Percentiles rank a stretch among this genome's conserved stretches.
Conservation (phyloP, 2,329 filamentous ascomycete genomes). For the Pseudohalonectria lignicola region DNA sequence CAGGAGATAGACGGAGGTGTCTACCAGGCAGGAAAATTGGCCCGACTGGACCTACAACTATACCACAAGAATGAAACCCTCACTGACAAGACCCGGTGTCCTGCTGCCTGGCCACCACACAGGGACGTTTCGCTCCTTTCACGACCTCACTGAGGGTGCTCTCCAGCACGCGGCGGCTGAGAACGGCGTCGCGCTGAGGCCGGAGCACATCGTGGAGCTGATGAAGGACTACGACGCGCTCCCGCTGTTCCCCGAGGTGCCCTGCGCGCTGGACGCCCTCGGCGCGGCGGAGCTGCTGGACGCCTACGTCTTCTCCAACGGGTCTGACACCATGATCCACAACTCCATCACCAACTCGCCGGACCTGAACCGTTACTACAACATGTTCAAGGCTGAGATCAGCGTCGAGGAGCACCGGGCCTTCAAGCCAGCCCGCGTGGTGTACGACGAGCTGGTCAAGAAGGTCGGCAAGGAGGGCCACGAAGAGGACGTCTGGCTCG, state of each 20-base stretch:
- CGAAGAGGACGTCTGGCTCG: conserved; percentile 49
- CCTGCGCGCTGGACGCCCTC: conserved; percentile 38
- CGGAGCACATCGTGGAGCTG: conserved; percentile 32
- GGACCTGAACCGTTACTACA: conserved; percentile 35
- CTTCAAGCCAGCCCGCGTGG: conserved; percentile 55
- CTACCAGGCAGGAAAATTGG: too few species aligned
- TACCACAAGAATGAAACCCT: too few species aligned
- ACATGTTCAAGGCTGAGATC: conserved; percentile 42
- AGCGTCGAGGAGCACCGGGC: conserved; percentile 47
- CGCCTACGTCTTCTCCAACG: conserved; percentile 63
- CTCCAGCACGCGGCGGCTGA: conserved; percentile 56
- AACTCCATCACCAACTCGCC: conserved; percentile 47
- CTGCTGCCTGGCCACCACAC: too few species aligned
- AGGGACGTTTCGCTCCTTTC: conserved; percentile 57
- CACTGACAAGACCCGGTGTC: too few species aligned
- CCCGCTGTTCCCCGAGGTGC: conserved; percentile 53
- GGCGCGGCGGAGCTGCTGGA: conserved; percentile 25
- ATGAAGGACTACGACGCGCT: conserved; percentile 57
- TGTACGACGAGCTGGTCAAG: conserved; percentile 49
- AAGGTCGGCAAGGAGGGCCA: conserved; percentile 32
- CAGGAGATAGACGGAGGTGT: too few species aligned
- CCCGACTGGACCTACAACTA: too few species aligned
- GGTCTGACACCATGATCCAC: conserved; percentile 50
- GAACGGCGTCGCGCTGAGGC: conserved; percentile 30
- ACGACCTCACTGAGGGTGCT: conserved; percentile 48